These are phyloP conservation scores for Suillus cothurnatus DNA, from an alignment of 768 basidiomycete species.

Conservation along the genomic window DNA sequence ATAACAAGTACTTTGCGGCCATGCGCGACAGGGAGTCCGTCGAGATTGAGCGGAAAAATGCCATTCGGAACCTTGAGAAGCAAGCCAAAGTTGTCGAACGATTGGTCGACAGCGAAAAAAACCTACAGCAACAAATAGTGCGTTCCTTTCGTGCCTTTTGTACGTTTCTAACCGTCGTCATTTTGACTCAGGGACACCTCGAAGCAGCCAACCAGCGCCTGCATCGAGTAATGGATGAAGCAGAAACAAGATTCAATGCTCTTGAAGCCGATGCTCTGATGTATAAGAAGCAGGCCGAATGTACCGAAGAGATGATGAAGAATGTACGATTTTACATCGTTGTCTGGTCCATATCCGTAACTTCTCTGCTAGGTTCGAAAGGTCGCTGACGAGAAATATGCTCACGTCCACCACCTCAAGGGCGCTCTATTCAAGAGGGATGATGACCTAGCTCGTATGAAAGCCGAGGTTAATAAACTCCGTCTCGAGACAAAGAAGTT, in stretches of 20 bases:
- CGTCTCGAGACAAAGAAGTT: slow-evolving; percentile 47
- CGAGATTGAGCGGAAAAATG: slow-evolving; percentile 72
- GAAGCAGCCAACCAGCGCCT: slow-evolving; percentile 46
- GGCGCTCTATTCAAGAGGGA: slow-evolving; percentile 34
- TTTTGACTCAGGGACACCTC: slow-evolving; percentile 36
- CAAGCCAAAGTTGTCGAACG: slow-evolving; percentile 68
- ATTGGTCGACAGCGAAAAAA: slow-evolving; percentile 63
- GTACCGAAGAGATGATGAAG: slow-evolving; percentile 41
- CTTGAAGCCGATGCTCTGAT: slow-evolving; percentile 38
- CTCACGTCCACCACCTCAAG: slow-evolving; percentile 23
- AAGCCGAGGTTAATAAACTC: slow-evolving; percentile 55
- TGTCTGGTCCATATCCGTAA: slow-evolving; percentile 1
- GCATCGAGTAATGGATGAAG: slow-evolving; percentile 32
- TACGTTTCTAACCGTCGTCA: background rate
- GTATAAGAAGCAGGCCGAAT: slow-evolving; percentile 42
- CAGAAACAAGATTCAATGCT: slow-evolving; percentile 28
- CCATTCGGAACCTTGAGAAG: slow-evolving; percentile 57
- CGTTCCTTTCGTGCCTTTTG: slow-evolving; percentile 24
- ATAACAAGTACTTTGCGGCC: slow-evolving; percentile 90
- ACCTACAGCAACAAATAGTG: slow-evolving; percentile 61
- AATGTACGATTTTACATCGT: slow-evolving; percentile 23
- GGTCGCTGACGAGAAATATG: slow-evolving; percentile 36
- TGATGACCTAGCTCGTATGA: slow-evolving; percentile 49
- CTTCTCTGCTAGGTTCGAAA: slow-evolving; percentile 28
- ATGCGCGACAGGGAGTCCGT: slow-evolving; percentile 89